Evolutionary conservation across 352 stramenopile species (phyloP).

Genomic region (Peronospora belbahrii): DNA sequence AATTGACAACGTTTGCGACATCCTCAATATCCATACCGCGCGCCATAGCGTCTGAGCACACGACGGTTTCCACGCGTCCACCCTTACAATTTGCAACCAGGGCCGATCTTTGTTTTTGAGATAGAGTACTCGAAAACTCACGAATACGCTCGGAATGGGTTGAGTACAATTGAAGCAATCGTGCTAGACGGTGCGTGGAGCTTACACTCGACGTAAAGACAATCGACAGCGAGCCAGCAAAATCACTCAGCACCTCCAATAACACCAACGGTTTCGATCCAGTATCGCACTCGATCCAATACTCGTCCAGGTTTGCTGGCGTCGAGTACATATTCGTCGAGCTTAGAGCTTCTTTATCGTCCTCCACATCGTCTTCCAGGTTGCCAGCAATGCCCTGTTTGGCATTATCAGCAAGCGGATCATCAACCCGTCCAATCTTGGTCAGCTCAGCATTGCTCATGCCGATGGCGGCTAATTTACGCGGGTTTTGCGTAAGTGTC

Average conservation of each 20-base stretch:
- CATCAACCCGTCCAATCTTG: slow-evolving; percentile 62
- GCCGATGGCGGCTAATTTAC: slow-evolving; percentile 91
- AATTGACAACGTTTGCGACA: slow-evolving; percentile 91
- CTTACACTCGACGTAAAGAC: slow-evolving; percentile 96
- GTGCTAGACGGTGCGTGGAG: slow-evolving; percentile 92
- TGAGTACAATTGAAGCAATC: slow-evolving; percentile 88
- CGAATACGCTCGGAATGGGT: slow-evolving; percentile 47
- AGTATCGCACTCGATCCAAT: slow-evolving; percentile 89
- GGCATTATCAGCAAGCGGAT: slow-evolving; percentile 59
- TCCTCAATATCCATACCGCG: slow-evolving; percentile 91
- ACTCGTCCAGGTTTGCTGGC: slow-evolving; percentile 77
- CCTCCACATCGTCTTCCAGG: slow-evolving; percentile 23
- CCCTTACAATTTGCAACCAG: slow-evolving; percentile 75
- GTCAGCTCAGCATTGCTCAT: slow-evolving; percentile 94
- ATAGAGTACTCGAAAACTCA: slow-evolving; percentile 77
- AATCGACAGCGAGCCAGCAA: slow-evolving; percentile 74
- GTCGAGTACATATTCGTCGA: slow-evolving; percentile 67
- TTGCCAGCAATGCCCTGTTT: slow-evolving; percentile 35
- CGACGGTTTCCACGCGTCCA: slow-evolving; percentile 62
- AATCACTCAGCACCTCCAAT: slow-evolving; percentile 87
- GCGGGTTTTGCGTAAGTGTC: slow-evolving; percentile 94
- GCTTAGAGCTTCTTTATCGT: slow-evolving; percentile 11
- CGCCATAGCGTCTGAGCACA: slow-evolving; percentile 90
- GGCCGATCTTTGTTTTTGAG: slow-evolving; percentile 67
- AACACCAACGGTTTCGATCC: slow-evolving; percentile 93